These are phyloP conservation scores for Dothideomycetes sp. DNA, from an alignment of 2,329 filamentous ascomycete genomes.

Conservation along the genomic window DNA sequence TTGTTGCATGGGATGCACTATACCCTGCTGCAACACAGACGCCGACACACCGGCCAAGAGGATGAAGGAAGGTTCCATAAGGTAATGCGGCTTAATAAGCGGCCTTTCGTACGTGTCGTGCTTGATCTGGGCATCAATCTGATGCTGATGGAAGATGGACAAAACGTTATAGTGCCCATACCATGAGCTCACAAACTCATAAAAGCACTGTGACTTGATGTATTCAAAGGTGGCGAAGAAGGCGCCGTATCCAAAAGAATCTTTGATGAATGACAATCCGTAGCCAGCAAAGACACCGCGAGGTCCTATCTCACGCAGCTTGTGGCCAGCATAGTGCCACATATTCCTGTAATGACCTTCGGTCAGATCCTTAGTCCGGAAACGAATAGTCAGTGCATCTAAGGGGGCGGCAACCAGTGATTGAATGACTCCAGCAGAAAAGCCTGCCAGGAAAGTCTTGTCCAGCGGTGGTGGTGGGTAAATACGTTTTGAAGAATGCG, in stretches of 20 bases:
- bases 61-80: slow-evolving; percentile 62
- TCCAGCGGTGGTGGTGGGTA: slow-evolving; percentile 56
- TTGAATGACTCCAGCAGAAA: slow-evolving; percentile 58
- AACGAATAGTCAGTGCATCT: slow-evolving; percentile 64
- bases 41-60: slow-evolving; percentile 58
- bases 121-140: slow-evolving; percentile 17
- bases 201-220: slow-evolving; percentile 63
- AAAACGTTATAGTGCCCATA: slow-evolving; percentile 40
- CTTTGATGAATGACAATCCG: slow-evolving; percentile 57
- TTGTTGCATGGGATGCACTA: slow-evolving; percentile 61
- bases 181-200: slow-evolving; percentile 58
- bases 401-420: slow-evolving; percentile 63
- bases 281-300: slow-evolving; percentile 67
- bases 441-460: slow-evolving; percentile 58
- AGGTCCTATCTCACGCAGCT: slow-evolving; percentile 59
- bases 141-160: slow-evolving; percentile 21
- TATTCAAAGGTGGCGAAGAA: slow-evolving; percentile 71
- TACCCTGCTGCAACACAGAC: slow-evolving; percentile 54
- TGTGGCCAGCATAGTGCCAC: slow-evolving; percentile 59
- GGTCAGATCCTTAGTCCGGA: slow-evolving; percentile 52
- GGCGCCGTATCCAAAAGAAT: slow-evolving; percentile 56
- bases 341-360: slow-evolving; percentile 53
- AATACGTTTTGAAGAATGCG: slow-evolving; percentile 48
- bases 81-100: slow-evolving; percentile 62
- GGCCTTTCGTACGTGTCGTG: slow-evolving; percentile 20